phyloP scores from a whole-genome alignment of 2,329 filamentous ascomycete species.

The Mycosphaerella sp. region DNA sequence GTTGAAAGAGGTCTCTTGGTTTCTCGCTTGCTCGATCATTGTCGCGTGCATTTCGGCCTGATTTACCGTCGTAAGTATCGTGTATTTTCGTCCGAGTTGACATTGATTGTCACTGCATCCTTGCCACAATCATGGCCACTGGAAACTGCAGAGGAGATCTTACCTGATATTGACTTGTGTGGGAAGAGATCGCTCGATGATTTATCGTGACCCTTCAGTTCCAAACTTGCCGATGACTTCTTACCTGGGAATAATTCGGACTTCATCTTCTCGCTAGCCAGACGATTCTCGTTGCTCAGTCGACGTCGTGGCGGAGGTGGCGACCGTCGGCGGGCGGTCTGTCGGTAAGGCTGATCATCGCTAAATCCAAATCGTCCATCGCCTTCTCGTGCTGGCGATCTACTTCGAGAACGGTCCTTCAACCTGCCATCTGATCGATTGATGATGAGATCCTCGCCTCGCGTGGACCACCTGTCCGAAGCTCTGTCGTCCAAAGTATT shows the following conservation, averaged over 20 bases:
- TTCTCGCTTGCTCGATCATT: too few species aligned
- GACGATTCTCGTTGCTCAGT: slow-evolving; percentile 21
- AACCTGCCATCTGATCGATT: slow-evolving; percentile 39
- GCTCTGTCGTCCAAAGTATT: slow-evolving; percentile 4
- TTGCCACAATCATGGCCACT: slow-evolving; percentile 2
- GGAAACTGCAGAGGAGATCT: slow-evolving; percentile 18
- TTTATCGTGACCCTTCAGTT: slow-evolving; percentile 1
- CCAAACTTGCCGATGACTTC: slow-evolving; percentile 7
- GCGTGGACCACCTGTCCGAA: slow-evolving; percentile 11
- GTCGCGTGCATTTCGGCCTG: slow-evolving; percentile 13
- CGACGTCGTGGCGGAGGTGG: slow-evolving; percentile 32
- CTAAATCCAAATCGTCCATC: slow-evolving; percentile 45
- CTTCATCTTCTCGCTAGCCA: slow-evolving; percentile 23
- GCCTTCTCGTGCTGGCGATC: slow-evolving; percentile 48
- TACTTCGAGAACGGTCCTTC: slow-evolving; percentile 48
- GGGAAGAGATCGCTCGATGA: slow-evolving; percentile 23
- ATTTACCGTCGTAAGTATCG: slow-evolving; percentile 13
- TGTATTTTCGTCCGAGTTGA: neutral
- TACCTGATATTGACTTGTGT: slow-evolving; percentile 24
- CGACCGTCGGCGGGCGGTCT: slow-evolving; percentile 40
- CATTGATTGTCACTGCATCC: neutral
- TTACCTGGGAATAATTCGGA: slow-evolving; percentile 39
- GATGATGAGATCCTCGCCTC: slow-evolving; percentile 31
- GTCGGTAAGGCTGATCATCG: slow-evolving; percentile 44
- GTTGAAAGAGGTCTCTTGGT: too few species aligned